A percentile compares a stretch with the other conserved stretches of the same genome.
Conservation (phyloP, 2,329 filamentous ascomycete genomes). For the Balansia obtecta region DNA sequence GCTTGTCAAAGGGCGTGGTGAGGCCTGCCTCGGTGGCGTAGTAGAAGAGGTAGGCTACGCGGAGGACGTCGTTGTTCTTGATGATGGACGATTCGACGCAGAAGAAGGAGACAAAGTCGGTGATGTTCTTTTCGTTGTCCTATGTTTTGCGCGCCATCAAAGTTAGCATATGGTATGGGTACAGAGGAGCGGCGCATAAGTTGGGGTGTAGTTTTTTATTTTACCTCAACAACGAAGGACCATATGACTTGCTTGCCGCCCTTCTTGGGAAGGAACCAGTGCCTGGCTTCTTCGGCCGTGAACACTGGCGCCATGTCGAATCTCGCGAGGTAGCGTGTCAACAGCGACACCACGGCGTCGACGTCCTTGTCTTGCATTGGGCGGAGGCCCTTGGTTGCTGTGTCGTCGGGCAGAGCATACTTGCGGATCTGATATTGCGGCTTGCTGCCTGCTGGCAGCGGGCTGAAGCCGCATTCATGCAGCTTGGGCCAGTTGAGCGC, state of each 20-base stretch:
- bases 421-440: constrained; percentile 75
- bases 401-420: constrained; percentile 68
- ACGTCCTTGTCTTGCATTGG: constrained; percentile 71
- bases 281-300: constrained; percentile 64
- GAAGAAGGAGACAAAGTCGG: constrained; percentile 97
- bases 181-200: neutral
- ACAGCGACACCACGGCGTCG: constrained; percentile 58
- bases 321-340: constrained; percentile 64
- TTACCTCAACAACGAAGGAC: constrained; percentile 79
- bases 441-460: constrained; percentile 71
- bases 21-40: constrained; percentile 81
- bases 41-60: constrained; percentile 93
- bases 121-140: constrained; percentile 63
- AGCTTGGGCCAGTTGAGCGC: constrained; percentile 93
- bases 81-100: constrained; percentile 88
- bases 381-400: constrained; percentile 62
- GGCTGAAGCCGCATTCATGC: constrained; percentile 88
- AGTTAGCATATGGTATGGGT: neutral
- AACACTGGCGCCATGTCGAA: constrained; percentile 82
- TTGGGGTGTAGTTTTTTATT: constrained; percentile 13
- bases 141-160: constrained; percentile 11
- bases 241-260: constrained; percentile 71
- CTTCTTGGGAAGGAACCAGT: constrained; percentile 70
- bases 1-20: constrained; percentile 35
- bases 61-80: constrained; percentile 64